Evolutionary conservation across 495 filamentous ascomycete species (phyloP).

Genomic region (Lophium mytilinum): DNA sequence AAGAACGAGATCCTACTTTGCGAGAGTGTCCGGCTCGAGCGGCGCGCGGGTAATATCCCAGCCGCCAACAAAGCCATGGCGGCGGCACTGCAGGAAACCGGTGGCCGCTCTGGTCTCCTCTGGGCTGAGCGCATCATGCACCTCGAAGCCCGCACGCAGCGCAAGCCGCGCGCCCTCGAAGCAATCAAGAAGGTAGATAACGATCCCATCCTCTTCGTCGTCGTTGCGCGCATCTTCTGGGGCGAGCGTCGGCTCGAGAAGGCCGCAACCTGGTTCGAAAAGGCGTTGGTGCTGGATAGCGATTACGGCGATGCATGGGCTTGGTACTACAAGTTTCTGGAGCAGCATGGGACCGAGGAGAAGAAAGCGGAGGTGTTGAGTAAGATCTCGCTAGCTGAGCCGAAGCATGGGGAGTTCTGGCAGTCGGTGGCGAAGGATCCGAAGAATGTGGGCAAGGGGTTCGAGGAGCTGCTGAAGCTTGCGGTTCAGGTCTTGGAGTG

Average conservation of each 20-base stretch:
- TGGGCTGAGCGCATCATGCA: conserved; percentile 94
- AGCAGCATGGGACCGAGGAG: conserved; percentile 86
- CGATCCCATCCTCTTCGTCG: conserved; percentile 75
- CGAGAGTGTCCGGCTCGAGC: conserved; percentile 85
- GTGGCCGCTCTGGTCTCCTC: conserved; percentile 73
- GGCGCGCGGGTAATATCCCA: conserved; percentile 70
- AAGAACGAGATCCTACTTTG: conserved; percentile 81
- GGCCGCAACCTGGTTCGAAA: conserved; percentile 92
- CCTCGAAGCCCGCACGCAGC: conserved; percentile 81
- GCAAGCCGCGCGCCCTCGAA: conserved; percentile 81
- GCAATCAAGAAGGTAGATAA: conserved; percentile 96
- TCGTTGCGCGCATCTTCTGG: conserved; percentile 70
- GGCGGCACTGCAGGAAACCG: conserved; percentile 75
- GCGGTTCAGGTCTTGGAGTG: conserved; percentile 15
- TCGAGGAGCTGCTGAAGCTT: conserved; percentile 63
- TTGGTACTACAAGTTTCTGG: conserved; percentile 92
- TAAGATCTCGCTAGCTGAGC: conserved; percentile 70
- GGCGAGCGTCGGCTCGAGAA: conserved; percentile 76
- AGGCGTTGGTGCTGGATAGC: conserved; percentile 76
- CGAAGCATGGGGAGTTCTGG: conserved; percentile 90
- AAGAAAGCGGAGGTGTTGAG: conserved; percentile 71
- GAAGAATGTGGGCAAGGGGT: conserved; percentile 58
- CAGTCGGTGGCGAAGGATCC: conserved; percentile 79
- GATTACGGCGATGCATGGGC: conserved; percentile 93
- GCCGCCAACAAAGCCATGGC: conserved; percentile 91